These are phyloP conservation scores for Leccinum solheimii DNA, from an alignment of 1,284 basidiomycete species.

Conservation along the genomic window DNA sequence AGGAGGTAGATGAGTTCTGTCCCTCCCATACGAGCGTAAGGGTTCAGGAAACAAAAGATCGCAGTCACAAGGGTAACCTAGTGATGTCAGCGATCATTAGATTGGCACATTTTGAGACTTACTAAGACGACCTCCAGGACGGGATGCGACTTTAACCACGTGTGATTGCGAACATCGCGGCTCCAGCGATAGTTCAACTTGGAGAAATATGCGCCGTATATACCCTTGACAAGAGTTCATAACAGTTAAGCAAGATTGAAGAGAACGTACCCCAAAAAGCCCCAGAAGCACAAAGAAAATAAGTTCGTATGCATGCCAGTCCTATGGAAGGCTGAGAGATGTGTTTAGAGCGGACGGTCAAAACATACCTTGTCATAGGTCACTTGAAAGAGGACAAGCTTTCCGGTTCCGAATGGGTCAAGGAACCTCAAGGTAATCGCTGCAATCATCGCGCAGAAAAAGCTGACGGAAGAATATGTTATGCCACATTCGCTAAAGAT, in stretches of 20 bases:
- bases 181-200: constrained; percentile 92
- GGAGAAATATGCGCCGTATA: constrained; percentile 94
- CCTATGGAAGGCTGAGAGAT: constrained; percentile 44
- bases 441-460: constrained; percentile 95
- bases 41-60: constrained; percentile 82
- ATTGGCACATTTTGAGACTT: constrained; percentile 28
- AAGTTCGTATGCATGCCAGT: constrained; percentile 87
- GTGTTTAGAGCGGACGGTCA: neutral
- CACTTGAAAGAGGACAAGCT: constrained; percentile 86
- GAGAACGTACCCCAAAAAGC: constrained; percentile 67
- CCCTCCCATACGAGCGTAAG: constrained; percentile 91
- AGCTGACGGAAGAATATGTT: constrained; percentile 45
- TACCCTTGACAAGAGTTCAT: constrained; percentile 52
- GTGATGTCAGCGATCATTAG: constrained; percentile 11
- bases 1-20: constrained; percentile 92
- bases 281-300: constrained; percentile 85
- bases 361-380: constrained; percentile 75
- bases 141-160: constrained; percentile 80
- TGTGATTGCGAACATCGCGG: constrained; percentile 75
- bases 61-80: constrained; percentile 81
- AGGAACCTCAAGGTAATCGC: constrained; percentile 86
- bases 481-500: constrained; percentile 1
- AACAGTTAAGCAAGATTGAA: constrained; percentile 1
- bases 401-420: constrained; percentile 89
- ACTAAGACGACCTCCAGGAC: constrained; percentile 85